Evolutionary conservation across 176 grass and related monocot species (phyloP), one percentile per base, ranked within the genome.

Genomic region (Leersia perrieri): DNA sequence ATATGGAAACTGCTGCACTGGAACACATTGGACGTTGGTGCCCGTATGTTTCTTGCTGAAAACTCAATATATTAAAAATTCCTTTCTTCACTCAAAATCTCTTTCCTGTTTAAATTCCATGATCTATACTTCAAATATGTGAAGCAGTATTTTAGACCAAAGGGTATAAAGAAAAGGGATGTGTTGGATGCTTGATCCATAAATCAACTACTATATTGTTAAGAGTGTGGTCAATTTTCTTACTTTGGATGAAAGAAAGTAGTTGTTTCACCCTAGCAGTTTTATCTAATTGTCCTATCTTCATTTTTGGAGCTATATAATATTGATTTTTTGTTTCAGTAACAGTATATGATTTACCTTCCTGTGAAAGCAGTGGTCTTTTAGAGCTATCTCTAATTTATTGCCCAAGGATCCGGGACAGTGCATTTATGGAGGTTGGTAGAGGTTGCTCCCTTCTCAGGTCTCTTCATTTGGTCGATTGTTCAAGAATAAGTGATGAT

Each of bases 351-450:
- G 28, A 53, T 65, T 65, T 86, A 16, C 11, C 40, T 27, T 85
- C 51, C 40, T 76, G 72, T 87, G 70, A 11, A 85, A 89, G 66
- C 85, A 95, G 95, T 77, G 85, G 83, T 26, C 92, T 98, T 84
- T 34, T 88, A 88, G 88, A 98, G 80, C 69, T 98, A 5, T 88
- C 87, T 75, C 85, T 98, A 70, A 84, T 94, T 66, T 94, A 89
- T 62, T 94, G 95, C 72, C 88, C 90, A 76, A 92, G 92, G 86
- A 87, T 98, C 58, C 79, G 53, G 32, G 90, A 92, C 77, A 94
- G 74, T 91, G 90, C 92, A 77, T 94, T 98, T 82, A 41, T 90
- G 44, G 95, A 98, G 89, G 81, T 98, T 77, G 95, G 92, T 70
- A 86, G 74, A 82, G 92, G 95, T 32, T 98, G 95, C 74, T 87